Evolutionary conservation across 1,284 basidiomycete genomes (phyloP), one percentile per base, ranked within the genome.

Genomic region (Somion occarium): DNA sequence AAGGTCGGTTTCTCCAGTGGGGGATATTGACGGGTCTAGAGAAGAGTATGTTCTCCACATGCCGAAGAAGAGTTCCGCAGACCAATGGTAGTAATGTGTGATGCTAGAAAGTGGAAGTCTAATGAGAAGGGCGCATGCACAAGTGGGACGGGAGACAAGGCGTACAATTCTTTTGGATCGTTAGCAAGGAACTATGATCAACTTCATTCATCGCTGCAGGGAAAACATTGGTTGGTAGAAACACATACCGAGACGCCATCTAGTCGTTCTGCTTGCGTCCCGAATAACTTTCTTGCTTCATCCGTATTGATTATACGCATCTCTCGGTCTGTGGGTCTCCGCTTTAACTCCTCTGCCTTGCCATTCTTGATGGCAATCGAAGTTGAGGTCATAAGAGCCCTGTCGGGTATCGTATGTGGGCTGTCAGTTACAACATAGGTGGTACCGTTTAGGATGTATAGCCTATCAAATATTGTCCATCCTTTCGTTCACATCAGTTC

Each of bases 31-130:
- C 1, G 79, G 78, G 65, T 93, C 91, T 15, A 93, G 74, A 1
- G 88, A 84, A 27, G 90, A 80, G 63, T 93, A 94, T 0, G 91
- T 84, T 20, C 91, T 78, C 91, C 91, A 94, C 57, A 93, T 79
- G 42, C 92, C 91, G 55, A 91, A 91, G 69, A 89, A 85, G 15
- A 93, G 79, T 64, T 96, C 93, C 3, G 92, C 92, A 25, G 88
- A 83, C 79, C 87, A 93, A 61, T 91, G 86, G 64, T 89, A 90
- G 61, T 89, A 89, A 63, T 91, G 87, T 0, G 82, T 83, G 54
- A 91, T 77, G 66, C 87, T 88, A 49, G 30, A 38, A n/a, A n/a
- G n/a, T n/a, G n/a, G n/a, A n/a, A 43, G 22, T 37, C 5, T 24
- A 3, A 42, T 60, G 19, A 61, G 46, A 38, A 27, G 11, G 13